These are phyloP conservation scores for Gilbertella persicaria DNA, from an alignment of 371 early-diverging fungal genomes.

Conservation along the genomic window DNA sequence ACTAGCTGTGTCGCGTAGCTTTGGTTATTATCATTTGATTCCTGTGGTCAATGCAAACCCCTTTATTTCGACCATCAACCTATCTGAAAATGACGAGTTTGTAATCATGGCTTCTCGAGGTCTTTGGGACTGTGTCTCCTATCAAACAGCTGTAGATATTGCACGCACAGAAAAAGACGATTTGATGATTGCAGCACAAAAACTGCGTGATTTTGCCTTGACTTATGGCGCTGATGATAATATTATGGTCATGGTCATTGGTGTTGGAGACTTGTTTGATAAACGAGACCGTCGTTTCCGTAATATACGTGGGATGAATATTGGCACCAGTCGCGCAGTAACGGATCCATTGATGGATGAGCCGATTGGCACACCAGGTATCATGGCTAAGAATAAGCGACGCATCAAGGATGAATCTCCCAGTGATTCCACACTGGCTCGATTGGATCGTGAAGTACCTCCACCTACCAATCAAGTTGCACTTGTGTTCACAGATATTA, in stretches of 20 bases:
- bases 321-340: slow-evolving; percentile 23
- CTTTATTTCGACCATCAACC: slow-evolving; percentile 66
- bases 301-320: slow-evolving; percentile 25
- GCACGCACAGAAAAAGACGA: slow-evolving; percentile 76
- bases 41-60: slow-evolving; percentile 89
- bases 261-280: slow-evolving; percentile 74
- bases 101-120: slow-evolving; percentile 82
- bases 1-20: slow-evolving; percentile 74
- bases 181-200: slow-evolving; percentile 77
- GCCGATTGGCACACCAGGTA: slow-evolving; percentile 19
- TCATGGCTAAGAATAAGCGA: slow-evolving; percentile 41
- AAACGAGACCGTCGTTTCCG: slow-evolving; percentile 33
- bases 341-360: slow-evolving; percentile 28
- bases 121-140: slow-evolving; percentile 82
- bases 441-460: slow-evolving; percentile 76
- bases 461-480: slow-evolving; percentile 87
- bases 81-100: slow-evolving; percentile 88
- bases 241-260: slow-evolving; percentile 85
- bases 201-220: slow-evolving; percentile 85
- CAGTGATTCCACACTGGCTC: slow-evolving; percentile 64
- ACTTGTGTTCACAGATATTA: slow-evolving; percentile 95
- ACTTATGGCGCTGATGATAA: slow-evolving; percentile 78
- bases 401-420: slow-evolving; percentile 56
- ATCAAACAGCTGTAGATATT: slow-evolving; percentile 83
- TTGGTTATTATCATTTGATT: slow-evolving; percentile 82